Base-by-base conservation (phyloP, 78 protist species). In the Chrysochromulina tobinii region DNA sequence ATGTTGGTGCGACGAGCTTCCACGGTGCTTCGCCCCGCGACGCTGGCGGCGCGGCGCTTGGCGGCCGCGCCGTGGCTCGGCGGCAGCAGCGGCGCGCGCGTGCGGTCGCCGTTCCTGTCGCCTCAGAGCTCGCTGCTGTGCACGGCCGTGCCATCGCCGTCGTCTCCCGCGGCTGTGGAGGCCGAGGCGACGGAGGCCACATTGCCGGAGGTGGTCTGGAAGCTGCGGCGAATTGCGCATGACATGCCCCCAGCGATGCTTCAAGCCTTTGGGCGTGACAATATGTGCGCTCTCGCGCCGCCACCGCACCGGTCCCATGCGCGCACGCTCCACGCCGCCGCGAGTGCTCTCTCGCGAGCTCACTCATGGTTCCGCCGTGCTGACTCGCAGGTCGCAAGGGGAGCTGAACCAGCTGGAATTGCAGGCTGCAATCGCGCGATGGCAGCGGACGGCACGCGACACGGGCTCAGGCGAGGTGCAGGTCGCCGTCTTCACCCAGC, bases 401-500 rank as follows among this genome's bases (percentile, higher is more conserved):
- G n/a, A 69, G 51, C 79, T 69, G 51, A 23, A 27, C 53, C 79
- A 69, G 79, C 79, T 69, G 15, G 79, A 69, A 9, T 3, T 69
- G 51, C 79, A 69, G 79, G 79, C 38, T 3, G 79, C 79, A 11
- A 69, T 69, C 79, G 18, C 14, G 53, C 55, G 54, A 9, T 69
- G 79, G 79, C 50, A 11, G 51, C 79, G 79, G 51, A n/a, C 27
- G 15, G 51, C 79, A 12, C 51, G 79, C 4, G 79, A 69, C 79
- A 69, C 79, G 14, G 79, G 79, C 55, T 69, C 79, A 2, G 12
- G 51, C 38, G 79, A 69, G 79, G 79, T 69, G 79, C 79, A 69
- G 79, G 17, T 69, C 4, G 79, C 79, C 50, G 79, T 69, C 53
- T 2, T n/a, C n/a, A 69, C 79, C 15, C 50, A 69, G 79, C 5